Evolutionary conservation across 2,329 filamentous ascomycete species (phyloP), one percentile per base, ranked within the genome.

Genomic region (Pezicula radicicola): DNA sequence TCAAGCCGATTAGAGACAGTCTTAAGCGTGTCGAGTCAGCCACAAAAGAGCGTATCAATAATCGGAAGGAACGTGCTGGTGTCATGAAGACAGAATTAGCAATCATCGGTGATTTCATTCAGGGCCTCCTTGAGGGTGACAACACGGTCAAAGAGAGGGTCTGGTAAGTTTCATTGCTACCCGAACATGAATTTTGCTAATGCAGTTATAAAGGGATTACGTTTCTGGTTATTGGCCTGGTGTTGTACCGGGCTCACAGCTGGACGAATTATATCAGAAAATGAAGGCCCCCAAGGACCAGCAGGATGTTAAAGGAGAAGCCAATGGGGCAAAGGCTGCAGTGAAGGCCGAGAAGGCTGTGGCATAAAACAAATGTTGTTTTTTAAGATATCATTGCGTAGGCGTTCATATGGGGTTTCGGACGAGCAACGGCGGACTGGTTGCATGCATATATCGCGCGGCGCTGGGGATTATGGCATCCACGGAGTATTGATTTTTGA

Each of bases 91-190:
- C 73, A 27, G 80, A 85, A 62, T 69, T 87, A 36, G 72, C 84
- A 40, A 75, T 75, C 4, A 83, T 87, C 65, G 84, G 84, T 49
- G 78, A 80, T 51, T 85, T 84, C 60, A 79, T 87, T 55, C 77
- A 80, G 46, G 71, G 70, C 37, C 53, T 67, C 37, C 19, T 30
- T 8, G 21, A 45, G 10, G 27, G 27, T 48, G 57, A 57, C 6
- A 56, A 60, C 18, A 58, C 60, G 37, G 54, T 69, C 6, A 55
- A 57, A 36, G 46, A 52, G 7, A 60, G 58, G 45, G 63, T 68
- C 50, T 68, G 65, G 66, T 68, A 58, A 60, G 60, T 60, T 46
- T 18, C 25, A 13, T n/a, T 18, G 21, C 33, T 36, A 33, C 15
- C 4, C 15, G n/a, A 16, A 47, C 28, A 15, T 10, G 19, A 18